Conservation (phyloP, 257 asterid species). For the Echium plantagineum region DNA sequence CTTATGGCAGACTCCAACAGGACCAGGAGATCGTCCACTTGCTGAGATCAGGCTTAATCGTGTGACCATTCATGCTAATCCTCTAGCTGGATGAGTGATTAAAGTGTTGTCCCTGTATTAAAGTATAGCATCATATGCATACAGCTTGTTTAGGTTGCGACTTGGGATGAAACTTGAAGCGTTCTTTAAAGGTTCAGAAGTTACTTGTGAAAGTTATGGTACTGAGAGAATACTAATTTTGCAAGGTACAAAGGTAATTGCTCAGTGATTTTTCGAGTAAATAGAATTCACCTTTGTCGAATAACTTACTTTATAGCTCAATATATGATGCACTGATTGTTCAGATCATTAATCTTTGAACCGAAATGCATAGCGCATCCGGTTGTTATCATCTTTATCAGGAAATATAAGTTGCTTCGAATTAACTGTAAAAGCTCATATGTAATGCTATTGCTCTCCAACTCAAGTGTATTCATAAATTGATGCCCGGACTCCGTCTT, state of each 20-base stretch:
- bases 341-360: no score
- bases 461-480: no score
- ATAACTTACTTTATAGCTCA: background rate
- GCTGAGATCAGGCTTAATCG: constrained; percentile 91
- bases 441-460: no score
- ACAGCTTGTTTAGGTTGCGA: background rate
- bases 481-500: no score
- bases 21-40: constrained; percentile 78
- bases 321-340: no score
- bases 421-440: no score
- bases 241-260: background rate
- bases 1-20: constrained; percentile 70
- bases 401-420: no score
- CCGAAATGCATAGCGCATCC: no score
- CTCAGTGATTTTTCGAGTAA: background rate
- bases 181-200: no score
- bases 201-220: no score
- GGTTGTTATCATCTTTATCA: no score
- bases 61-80: constrained; percentile 87
- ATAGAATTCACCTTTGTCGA: background rate
- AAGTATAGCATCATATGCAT: background rate
- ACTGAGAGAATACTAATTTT: background rate
- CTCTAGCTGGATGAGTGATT: constrained; percentile 61
- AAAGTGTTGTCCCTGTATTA: background rate
- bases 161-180: background rate